phyloP scores from a whole-genome alignment of 345 rosid genomes.

The Brassica juncea region DNA sequence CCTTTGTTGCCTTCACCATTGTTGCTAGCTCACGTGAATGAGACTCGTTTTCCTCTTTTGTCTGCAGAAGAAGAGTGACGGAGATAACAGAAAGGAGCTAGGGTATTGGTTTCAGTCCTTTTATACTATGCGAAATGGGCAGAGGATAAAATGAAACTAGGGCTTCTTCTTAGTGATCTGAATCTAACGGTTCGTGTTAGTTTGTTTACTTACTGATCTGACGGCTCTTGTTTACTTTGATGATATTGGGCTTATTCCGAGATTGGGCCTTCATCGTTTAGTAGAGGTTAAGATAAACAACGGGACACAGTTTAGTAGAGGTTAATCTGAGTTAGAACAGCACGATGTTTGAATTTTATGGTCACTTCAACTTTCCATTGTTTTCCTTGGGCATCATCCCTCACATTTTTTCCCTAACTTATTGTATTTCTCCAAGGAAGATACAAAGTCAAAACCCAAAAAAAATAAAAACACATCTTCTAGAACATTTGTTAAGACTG shows the following conservation, averaged over 20 bases:
- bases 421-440: no score
- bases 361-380: no score
- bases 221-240: constrained; percentile 21
- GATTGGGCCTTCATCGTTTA: background rate
- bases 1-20: constrained; percentile 42
- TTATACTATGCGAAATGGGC: constrained; percentile 3
- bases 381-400: no score
- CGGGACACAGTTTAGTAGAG: no score
- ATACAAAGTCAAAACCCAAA: no score
- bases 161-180: constrained; percentile 15
- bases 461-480: no score
- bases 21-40: constrained; percentile 25
- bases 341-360: no score
- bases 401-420: no score
- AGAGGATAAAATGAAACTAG: constrained; percentile 27
- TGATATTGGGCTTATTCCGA: background rate
- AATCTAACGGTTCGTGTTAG: constrained; percentile 27
- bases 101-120: constrained; percentile 30
- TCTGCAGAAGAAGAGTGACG: constrained; percentile 8
- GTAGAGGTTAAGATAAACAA: no score
- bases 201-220: constrained; percentile 8
- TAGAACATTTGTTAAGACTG: no score
- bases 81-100: constrained; percentile 1
- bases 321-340: no score
- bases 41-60: background rate